phyloP scores from a whole-genome alignment of 805 yeast genomes.

The Candida succiphila region DNA sequence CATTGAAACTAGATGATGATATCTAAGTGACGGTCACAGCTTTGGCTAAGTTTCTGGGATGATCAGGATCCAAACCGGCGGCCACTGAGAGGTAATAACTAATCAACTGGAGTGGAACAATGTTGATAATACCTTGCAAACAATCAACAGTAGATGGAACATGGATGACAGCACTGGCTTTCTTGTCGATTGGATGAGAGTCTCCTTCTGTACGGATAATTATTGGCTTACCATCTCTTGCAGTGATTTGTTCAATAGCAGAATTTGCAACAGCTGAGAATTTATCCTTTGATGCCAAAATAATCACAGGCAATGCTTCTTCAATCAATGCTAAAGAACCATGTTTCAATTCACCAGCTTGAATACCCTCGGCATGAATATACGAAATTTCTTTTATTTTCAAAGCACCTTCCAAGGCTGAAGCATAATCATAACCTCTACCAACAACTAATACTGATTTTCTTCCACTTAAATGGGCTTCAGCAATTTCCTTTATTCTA shows the following conservation, averaged over 20 bases:
- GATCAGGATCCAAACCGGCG: constrained; percentile 94
- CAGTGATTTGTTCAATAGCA: constrained; percentile 92
- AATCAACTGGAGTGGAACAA: constrained; percentile 90
- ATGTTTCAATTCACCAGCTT: constrained; percentile 98
- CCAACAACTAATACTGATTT: constrained; percentile 87
- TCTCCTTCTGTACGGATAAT: constrained; percentile 82
- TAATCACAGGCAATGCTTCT: constrained; percentile 86
- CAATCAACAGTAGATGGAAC: constrained; percentile 97
- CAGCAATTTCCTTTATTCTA: constrained; percentile 67
- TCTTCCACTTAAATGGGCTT: constrained; percentile 61
- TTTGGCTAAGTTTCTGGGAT: constrained; percentile 98
- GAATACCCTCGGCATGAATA: constrained; percentile 98
- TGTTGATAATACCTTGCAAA: constrained; percentile 91
- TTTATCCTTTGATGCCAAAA: constrained; percentile 93
- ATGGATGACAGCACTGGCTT: constrained; percentile 63
- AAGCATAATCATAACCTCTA: constrained; percentile 95
- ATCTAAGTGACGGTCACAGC: constrained; percentile 89
- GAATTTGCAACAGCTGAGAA: constrained; percentile 93
- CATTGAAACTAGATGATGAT: background rate
- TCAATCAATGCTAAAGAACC: constrained; percentile 97
- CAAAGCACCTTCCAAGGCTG: constrained; percentile 97
- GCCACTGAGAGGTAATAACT: constrained; percentile 94
- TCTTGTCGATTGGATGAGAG: constrained; percentile 38
- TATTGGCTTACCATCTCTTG: constrained; percentile 96
- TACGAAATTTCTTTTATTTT: constrained; percentile 97